Conservation (phyloP, 2,329 filamentous ascomycete species). For the Pseudocercospora crystallina region DNA sequence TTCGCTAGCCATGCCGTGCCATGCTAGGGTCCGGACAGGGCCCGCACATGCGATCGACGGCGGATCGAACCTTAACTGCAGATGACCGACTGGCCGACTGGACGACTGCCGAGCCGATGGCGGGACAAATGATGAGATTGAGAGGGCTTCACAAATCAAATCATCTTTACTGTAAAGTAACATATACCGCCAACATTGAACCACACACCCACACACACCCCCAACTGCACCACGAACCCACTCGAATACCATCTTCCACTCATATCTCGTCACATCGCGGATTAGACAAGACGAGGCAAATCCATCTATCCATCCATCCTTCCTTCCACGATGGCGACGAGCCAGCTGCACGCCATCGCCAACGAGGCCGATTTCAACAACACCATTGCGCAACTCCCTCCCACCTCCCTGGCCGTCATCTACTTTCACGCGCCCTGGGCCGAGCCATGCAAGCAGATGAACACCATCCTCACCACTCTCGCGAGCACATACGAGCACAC, state of each 20-base stretch:
- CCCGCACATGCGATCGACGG: too few species aligned
- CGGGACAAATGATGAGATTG: too few species aligned
- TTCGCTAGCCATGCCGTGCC: too few species aligned
- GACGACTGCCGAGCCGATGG: too few species aligned
- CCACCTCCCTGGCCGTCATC: constrained; percentile 73
- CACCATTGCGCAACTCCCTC: constrained; percentile 64
- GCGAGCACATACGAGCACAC: constrained; percentile 78
- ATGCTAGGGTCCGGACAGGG: too few species aligned
- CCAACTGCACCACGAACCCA: too few species aligned
- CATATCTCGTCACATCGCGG: neutral
- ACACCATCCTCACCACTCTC: constrained; percentile 78
- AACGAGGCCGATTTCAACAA: constrained; percentile 71
- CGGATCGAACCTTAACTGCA: too few species aligned
- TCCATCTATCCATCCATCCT: neutral
- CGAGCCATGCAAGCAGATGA: constrained; percentile 93
- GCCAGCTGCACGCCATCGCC: constrained; percentile 71
- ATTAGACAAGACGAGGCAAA: neutral
- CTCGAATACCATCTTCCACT: neutral
- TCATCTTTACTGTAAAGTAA: too few species aligned
- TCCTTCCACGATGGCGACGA: constrained; percentile 17
- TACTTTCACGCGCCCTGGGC: constrained; percentile 98
- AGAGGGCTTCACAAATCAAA: too few species aligned
- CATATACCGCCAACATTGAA: constrained; percentile 5
- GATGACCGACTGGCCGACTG: too few species aligned
- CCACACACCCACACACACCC: too few species aligned